phyloP scores from a whole-genome alignment of 129 eudicot species.

The Tagetes erecta region DNA sequence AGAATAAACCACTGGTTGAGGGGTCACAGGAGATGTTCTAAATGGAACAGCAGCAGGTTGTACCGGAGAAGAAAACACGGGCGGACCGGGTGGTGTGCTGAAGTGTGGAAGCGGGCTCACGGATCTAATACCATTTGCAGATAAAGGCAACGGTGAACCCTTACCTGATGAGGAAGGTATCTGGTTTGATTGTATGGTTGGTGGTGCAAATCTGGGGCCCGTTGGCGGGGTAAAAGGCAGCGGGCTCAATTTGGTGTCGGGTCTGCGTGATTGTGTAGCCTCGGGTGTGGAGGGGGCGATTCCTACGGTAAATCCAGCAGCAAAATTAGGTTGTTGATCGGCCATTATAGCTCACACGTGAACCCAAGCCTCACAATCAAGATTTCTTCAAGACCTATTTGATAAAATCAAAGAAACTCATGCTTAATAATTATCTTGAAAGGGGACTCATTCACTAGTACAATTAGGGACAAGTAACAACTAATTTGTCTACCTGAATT shows the following conservation, averaged over 20 bases:
- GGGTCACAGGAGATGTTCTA: slow-evolving; percentile 88
- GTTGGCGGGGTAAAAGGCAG: slow-evolving; percentile 49
- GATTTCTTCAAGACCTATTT: slow-evolving; percentile 26
- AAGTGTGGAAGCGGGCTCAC: slow-evolving; percentile 60
- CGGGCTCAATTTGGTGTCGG: slow-evolving; percentile 39
- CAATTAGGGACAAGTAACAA: slow-evolving; percentile 6
- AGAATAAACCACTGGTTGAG: slow-evolving; percentile 76
- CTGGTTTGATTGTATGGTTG: slow-evolving; percentile 46
- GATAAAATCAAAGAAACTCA: neutral
- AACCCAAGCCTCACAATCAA: slow-evolving; percentile 14
- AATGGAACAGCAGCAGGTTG: slow-evolving; percentile 90
- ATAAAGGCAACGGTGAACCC: slow-evolving; percentile 52
- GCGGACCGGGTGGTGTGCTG: slow-evolving; percentile 98
- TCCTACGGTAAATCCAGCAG: slow-evolving; percentile 53
- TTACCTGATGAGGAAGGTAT: slow-evolving; percentile 47
- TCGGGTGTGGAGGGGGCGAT: slow-evolving; percentile 43
- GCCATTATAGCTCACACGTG: slow-evolving; percentile 51
- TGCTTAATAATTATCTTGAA: neutral
- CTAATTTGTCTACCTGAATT: slow-evolving; percentile 14
- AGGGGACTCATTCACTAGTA: neutral
- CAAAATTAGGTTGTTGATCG: slow-evolving; percentile 41
- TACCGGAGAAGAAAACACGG: slow-evolving; percentile 82
- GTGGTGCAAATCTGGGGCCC: slow-evolving; percentile 51
- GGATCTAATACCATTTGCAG: slow-evolving; percentile 61
- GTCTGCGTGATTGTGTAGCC: slow-evolving; percentile 35